Base-by-base conservation (phyloP, 2,329 filamentous ascomycete species). In the Nothophoma quercina region DNA sequence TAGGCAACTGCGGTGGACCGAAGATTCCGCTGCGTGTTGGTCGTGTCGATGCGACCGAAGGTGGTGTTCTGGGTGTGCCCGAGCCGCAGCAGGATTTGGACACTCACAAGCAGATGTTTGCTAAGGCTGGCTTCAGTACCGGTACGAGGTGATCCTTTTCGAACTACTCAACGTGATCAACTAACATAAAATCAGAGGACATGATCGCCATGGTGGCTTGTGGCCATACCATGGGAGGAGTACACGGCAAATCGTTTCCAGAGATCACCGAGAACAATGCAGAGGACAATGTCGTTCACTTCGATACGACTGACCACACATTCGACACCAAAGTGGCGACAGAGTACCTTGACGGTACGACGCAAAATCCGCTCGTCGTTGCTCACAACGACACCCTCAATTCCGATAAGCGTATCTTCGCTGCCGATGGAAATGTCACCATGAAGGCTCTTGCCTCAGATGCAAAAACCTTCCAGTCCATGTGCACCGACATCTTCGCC, bases 221-320 rank as follows among this genome's bases (percentile, higher is more conserved):
- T 46, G 72, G 72, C 2, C 72, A 75, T 48, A 68, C 64, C 1
- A 58, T 75, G 25, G 72, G 72, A 15, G 65, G 69, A n/a, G 70
- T 74, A 7, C 71, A 74, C 60, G 22, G 60, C 53, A 23, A 66
- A 65, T 16, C 68, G 63, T 42, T 52, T 21, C 71, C 71, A 10
- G 60, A 69, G 25, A 69, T 74, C 36, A 35, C 55, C 47, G 49
- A 52, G 18, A 56, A 60, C n/a, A 55, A 36, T 39, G 53, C 60
- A 1, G 48, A 60, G 15, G 66, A 67, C 43, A 64, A 67, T 5
- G 58, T 57, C 5, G 49, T 52, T n/a, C 51, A 46, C 23, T 66
- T 71, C 33, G 68, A 72, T 39, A 61, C 60, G 2, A 73, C 62
- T 13, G 51, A 54, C 2, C 38, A 48, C 5, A 58, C 22, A 0